Conservation (phyloP, 1,139 yeast genomes). For the Entelexis paramagnoliae region DNA sequence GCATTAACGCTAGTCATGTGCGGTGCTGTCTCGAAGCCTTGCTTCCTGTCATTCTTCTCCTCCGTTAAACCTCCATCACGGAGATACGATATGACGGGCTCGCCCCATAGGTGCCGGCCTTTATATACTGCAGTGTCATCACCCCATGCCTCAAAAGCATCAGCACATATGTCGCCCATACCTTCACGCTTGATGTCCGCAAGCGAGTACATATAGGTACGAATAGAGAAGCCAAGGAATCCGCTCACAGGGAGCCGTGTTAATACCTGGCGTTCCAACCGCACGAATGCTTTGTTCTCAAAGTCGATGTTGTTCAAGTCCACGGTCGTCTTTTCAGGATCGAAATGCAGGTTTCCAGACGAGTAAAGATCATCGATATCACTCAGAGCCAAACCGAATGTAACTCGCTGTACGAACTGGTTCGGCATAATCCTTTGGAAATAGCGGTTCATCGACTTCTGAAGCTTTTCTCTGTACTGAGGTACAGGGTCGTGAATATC, state of each 20-base stretch:
- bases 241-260: conserved; percentile 47
- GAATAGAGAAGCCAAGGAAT: conserved; percentile 48
- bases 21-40: background rate
- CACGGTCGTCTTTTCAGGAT: conserved; percentile 42
- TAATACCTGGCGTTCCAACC: conserved; percentile 53
- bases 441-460: conserved; percentile 53
- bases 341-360: conserved; percentile 3
- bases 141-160: conserved; percentile 52
- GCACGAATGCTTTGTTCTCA: conserved; percentile 40
- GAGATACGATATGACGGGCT: conserved; percentile 42
- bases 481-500: conserved; percentile 56
- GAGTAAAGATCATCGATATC: conserved; percentile 35
- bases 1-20: background rate
- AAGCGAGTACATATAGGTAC: conserved; percentile 58
- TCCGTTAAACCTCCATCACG: background rate
- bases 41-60: background rate
- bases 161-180: conserved; percentile 34
- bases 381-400: conserved; percentile 47
- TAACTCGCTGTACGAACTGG: conserved; percentile 48
- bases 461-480: conserved; percentile 44
- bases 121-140: conserved; percentile 51
- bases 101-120: conserved; percentile 53
- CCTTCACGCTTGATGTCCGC: conserved; percentile 45
- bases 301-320: conserved; percentile 31
- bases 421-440: conserved; percentile 43